Base-by-base conservation (phyloP, 2,329 filamentous ascomycete species). In the Cordyceps javanica region DNA sequence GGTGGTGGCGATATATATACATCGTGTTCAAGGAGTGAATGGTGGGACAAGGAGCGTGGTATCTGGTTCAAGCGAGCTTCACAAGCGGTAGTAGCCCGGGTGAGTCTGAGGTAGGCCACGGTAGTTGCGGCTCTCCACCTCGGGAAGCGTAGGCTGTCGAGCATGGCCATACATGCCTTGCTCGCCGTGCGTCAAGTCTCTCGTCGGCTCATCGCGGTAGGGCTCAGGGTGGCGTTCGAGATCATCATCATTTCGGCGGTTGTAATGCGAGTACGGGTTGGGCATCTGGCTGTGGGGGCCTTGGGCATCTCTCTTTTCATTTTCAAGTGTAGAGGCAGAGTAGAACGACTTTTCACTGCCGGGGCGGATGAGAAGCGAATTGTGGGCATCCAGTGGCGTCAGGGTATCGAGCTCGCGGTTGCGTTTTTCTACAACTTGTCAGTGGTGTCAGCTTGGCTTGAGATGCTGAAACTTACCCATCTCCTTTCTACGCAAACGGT, bases 401-500 rank as follows among this genome's bases (percentile, higher is more conserved):
- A 97, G 84, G 59, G 85, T 86, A 71, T 96, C 91, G 60, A 88
- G 75, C 64, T 94, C 89, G 62, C 87, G 55, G 34, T 51, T 86
- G 66, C 85, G 82, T 78, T 93, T 90, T 73, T 92, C 89, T 91
- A 72, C 58, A 7, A n/a, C n/a, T 44, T 38, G 62, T 74, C 70
- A 70, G 67, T 54, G 58, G 49, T 2, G 16, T 26, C 42, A 67
- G 48, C 42, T 58, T 30, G 8, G 3, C 11, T 2, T 34, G 38
- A 14, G 57, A 51, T 21, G 23, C 8, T 50, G 38, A 42, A 13
- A 73, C 86, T 83, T 89, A 90, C 90, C 90, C 71, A 90, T 85
- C 75, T 93, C 90, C 82, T 95, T 96, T 74, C 90, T 87, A 67
- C 87, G 86, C 80, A 88, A 88, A 62, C 89, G 86, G 73, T 97